A percentile compares a stretch with the other conserved stretches of the same genome.
phyloP scores from a whole-genome alignment of 2,329 filamentous ascomycete species.

The Alternaria burnsii region DNA sequence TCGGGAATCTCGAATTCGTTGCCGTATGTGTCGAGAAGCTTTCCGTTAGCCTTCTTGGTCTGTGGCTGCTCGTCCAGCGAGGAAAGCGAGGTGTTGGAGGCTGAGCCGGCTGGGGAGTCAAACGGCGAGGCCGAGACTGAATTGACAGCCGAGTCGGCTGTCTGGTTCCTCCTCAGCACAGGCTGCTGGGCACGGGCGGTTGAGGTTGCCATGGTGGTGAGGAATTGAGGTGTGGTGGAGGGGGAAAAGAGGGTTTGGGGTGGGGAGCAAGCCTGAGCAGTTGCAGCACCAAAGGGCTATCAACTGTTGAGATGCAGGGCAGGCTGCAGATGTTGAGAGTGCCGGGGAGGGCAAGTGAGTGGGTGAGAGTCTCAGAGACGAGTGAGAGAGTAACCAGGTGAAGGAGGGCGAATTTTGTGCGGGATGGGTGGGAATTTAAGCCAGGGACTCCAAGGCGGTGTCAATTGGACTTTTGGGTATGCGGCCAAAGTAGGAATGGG shows the following conservation, averaged over 20 bases:
- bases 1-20: slow-evolving; percentile 93
- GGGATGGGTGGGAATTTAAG: slow-evolving; percentile 34
- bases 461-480: slow-evolving; percentile 30
- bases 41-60: slow-evolving; percentile 59
- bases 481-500: slow-evolving; percentile 24
- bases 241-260: slow-evolving; percentile 2
- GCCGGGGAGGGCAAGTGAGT: slow-evolving; percentile 7
- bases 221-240: slow-evolving; percentile 8
- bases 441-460: slow-evolving; percentile 30
- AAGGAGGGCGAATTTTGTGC: slow-evolving; percentile 13
- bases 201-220: slow-evolving; percentile 55
- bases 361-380: slow-evolving; percentile 4
- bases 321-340: slow-evolving; percentile 29
- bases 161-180: slow-evolving; percentile 55
- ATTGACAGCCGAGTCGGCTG: slow-evolving; percentile 62
- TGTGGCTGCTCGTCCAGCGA: slow-evolving; percentile 74
- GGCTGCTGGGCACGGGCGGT: slow-evolving; percentile 64
- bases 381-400: slow-evolving; percentile 7
- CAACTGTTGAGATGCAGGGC: slow-evolving; percentile 37
- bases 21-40: slow-evolving; percentile 89
- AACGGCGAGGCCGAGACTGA: slow-evolving; percentile 64
- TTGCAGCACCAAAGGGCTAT: slow-evolving; percentile 21
- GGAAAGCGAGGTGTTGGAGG: slow-evolving; percentile 89
- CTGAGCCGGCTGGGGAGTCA: slow-evolving; percentile 69
- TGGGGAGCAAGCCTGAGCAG: slow-evolving; percentile 15